Base-by-base conservation (phyloP, 352 stramenopile genomes). In the Globisporangium viniferum region DNA sequence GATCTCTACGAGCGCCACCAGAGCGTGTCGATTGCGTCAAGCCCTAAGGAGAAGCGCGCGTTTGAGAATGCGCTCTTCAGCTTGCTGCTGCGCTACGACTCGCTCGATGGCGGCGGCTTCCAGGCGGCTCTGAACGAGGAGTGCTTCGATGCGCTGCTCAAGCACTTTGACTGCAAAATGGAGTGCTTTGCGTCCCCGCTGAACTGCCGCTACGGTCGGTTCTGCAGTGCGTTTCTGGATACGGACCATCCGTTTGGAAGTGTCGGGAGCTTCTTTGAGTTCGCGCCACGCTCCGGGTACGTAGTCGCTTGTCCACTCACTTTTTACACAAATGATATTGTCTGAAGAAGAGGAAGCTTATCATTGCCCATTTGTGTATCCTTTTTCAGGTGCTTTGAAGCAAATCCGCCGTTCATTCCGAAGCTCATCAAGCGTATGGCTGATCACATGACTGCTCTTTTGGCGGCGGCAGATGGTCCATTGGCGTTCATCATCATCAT, bases 151-250 rank as follows among this genome's bases (percentile, higher is more conserved):
- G 84, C 93, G 57, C 70, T 98, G 64, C 73, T 98, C 54, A 70
- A 83, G 24, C 88, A 91, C 60, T 98, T 98, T 71, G 91, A 92
- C 51, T 97, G 92, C 71, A 76, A 85, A 58, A 95, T 98, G 80
- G 93, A 98, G 78, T 98, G 92, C 73, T 98, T 99, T 64, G 92
- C 93, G 20, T 97, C 91, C 60, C 94, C 94, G n/a, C 80, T 99
- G 53, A 99, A 99, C 82, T 96, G 80, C 49, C 89, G 89, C 36
- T 98, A 97, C 79, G 81, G 73, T 14, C 89, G 82, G 58, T 97
- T 97, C 70, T 97, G 93, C 77, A 97, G 84, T 46, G 91, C 91
- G 5, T 97, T 97, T 68, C 65, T 86, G 14, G 93, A 98, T 72
- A 93, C 88, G 12, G 93, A 98, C 70, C 63, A 72, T 29, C 68